phyloP scores from a whole-genome alignment of 176 grass and related monocot species.

The Hsuehochloa calcarea region DNA sequence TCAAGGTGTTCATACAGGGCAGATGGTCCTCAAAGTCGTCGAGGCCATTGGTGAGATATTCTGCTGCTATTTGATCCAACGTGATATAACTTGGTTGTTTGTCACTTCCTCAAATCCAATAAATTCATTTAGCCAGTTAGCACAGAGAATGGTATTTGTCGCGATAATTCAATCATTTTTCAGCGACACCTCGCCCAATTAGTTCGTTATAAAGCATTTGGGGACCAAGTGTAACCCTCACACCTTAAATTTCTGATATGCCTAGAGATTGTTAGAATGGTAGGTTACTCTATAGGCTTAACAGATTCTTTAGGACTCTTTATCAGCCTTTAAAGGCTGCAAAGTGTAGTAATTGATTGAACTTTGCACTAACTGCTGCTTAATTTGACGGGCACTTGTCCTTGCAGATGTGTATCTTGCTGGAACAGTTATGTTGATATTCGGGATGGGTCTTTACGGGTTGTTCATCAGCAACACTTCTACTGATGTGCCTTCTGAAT shows the following conservation, averaged over 20 bases:
- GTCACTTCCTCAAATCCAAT: neutral
- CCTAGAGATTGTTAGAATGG: neutral
- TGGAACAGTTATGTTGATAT: conserved; percentile 98
- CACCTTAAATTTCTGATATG: neutral
- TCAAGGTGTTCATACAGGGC: conserved; percentile 69
- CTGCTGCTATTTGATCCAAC: neutral
- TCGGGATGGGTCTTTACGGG: conserved; percentile 93
- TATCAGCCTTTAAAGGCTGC: neutral
- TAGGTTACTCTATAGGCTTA: neutral
- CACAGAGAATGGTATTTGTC: neutral
- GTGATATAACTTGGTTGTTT: neutral
- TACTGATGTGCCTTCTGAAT: conserved; percentile 39
- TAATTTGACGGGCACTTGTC: neutral
- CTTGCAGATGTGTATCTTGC: conserved; percentile 95
- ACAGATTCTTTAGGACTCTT: neutral
- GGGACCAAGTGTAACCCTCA: neutral
- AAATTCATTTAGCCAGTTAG: neutral
- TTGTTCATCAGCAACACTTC: conserved; percentile 86
- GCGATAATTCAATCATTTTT: neutral
- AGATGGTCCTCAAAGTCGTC: conserved; percentile 95
- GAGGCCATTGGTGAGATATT: conserved; percentile 81
- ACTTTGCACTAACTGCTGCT: conserved; percentile 13
- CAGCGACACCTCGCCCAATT: neutral
- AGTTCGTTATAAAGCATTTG: neutral
- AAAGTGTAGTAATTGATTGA: neutral